Evolutionary conservation across 176 grass and related monocot species (phyloP), one percentile per base, ranked within the genome.

Genomic region (Panicum miliaceum): DNA sequence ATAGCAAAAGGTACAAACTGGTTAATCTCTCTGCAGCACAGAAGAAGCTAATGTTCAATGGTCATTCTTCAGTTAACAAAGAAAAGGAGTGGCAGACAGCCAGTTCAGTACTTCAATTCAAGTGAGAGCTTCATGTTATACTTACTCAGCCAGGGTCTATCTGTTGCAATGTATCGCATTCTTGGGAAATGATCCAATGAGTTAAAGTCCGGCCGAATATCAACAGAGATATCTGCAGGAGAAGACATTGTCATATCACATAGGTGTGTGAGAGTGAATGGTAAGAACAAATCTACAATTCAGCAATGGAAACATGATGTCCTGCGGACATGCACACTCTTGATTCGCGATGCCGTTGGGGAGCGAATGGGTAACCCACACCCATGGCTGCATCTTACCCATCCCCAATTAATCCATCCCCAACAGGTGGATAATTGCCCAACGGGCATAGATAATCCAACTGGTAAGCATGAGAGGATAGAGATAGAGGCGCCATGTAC

Each of bases 71-170:
- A 71, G 34, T 25, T 51, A 51, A 82, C 78, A 82, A 22, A 22
- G 61, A 72, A 71, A 50, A 8, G 64, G n/a, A 4, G 22, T 35
- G 36, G 22, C 62, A 91, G 51, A 43, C 48, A 82, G 76, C 68
- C n/a, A 62, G 38, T 69, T 62, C 67, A 47, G 48, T 40, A 27
- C 35, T 64, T 80, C 20, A 59, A 47, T 71, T 65, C 19, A 73
- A 83, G 45, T 12, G 4, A 62, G n/a, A 68, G 18, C 57, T 43
- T 84, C 13, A 78, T 51, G 64, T 47, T 63, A 52, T 47, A 90
- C 91, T 90, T 95, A 98, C 96, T 93, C 65, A 98, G 77, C 96
- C 96, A 98, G 40, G 93, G 96, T 82, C 96, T 88, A 60, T 98
- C 93, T 78, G 89, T 89, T 89, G 88, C 64, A 79, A 98, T 70